Evolutionary conservation across 2,329 filamentous ascomycete species (phyloP), one percentile per base, ranked within the genome.

Genomic region (Phaeophleospora eucalypticola): DNA sequence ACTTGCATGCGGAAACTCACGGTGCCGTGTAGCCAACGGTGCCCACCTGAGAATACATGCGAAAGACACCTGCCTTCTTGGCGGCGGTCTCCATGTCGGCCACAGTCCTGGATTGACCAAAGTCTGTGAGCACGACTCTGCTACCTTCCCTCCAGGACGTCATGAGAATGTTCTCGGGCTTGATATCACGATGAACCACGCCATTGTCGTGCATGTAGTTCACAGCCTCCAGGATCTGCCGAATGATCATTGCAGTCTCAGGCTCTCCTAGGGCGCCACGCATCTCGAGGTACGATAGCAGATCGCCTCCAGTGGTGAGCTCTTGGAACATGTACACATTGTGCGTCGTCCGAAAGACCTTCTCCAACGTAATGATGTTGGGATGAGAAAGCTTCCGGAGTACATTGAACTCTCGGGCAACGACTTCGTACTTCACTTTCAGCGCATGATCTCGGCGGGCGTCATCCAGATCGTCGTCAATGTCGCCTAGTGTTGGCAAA

Each of bases 141-240:
- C 71, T 70, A 2, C 74, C 73, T 36, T 68, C 65, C 12, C 69
- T 66, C 42, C 75, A 68, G 1, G 76, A 78, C 1, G 76, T 77
- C 71, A 83, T 72, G 21, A 84, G 68, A 7, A 83, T 75, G 54
- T 83, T 83, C 43, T 83, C 80, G 0, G 79, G 80, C 56, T 83
- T 84, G 40, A 83, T 68, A 56, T 84, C 81, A 24, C 81, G 71
- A 59, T 84, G 81, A 3, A 78, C 78, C 36, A 83, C 76, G 34
- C 72, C 66, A 6, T 70, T 67, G 3, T 67, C 62, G 58, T 83
- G 81, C 0, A 83, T 64, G 56, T 82, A 81, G 14, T 78, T 65
- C n/a, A 83, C 60, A 2, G 77, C 81, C 44, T 78, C 72, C 7
- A 80, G 60, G 2, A 83, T 64, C 56, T 84, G 81, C 38, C 69